phyloP scores from a whole-genome alignment of 805 yeast genomes.

The Priceomyces melissophilus region DNA sequence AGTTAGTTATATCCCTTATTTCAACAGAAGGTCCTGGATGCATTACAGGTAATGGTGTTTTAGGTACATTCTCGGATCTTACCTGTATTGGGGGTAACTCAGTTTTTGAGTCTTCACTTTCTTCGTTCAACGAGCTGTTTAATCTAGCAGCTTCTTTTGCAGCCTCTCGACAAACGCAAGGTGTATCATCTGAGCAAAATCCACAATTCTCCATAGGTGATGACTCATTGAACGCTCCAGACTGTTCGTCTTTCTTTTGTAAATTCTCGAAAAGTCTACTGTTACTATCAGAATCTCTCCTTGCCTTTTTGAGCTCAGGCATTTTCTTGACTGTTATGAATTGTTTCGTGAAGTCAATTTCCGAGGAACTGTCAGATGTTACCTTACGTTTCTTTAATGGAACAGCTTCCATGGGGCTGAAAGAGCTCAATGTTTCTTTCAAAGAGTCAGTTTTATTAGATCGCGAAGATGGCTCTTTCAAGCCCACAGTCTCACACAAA shows the following conservation, averaged over 20 bases:
- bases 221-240: slow-evolving; percentile 35
- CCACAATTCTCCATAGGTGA: slow-evolving; percentile 79
- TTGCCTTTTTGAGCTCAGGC: slow-evolving; percentile 37
- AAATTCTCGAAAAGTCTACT: slow-evolving; percentile 4
- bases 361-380: slow-evolving; percentile 18
- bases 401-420: slow-evolving; percentile 67
- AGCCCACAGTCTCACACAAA: slow-evolving; percentile 55
- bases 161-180: slow-evolving; percentile 87
- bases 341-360: slow-evolving; percentile 56
- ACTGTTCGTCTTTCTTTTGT: slow-evolving; percentile 14
- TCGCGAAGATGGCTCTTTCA: slow-evolving; percentile 23
- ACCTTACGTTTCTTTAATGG: slow-evolving; percentile 38
- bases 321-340: slow-evolving; percentile 32
- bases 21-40: slow-evolving; percentile 65
- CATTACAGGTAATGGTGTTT: slow-evolving; percentile 50
- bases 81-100: slow-evolving; percentile 42
- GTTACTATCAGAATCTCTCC: slow-evolving; percentile 9
- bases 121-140: slow-evolving; percentile 25
- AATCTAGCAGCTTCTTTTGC: slow-evolving; percentile 49
- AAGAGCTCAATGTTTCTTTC: slow-evolving; percentile 36
- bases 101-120: slow-evolving; percentile 24
- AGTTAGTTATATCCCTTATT: slow-evolving; percentile 41
- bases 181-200: slow-evolving; percentile 86
- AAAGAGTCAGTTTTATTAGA: slow-evolving; percentile 13
- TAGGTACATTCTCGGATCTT: slow-evolving; percentile 23